Base-by-base conservation (phyloP, 2,329 filamentous ascomycete species). In the Knoxdaviesia proteae region DNA sequence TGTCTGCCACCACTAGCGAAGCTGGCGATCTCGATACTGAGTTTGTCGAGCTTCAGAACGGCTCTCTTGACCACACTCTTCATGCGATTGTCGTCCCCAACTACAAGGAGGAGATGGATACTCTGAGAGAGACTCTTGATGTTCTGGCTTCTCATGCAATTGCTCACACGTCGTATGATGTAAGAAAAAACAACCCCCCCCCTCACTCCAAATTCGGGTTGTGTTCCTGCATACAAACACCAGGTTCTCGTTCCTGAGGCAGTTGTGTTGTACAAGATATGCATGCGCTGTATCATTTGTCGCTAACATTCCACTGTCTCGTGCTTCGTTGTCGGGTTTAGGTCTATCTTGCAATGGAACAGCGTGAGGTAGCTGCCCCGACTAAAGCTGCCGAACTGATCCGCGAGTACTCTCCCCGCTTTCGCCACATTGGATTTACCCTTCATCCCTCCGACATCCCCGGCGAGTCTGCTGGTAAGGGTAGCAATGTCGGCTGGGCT, bases 341-440 rank as follows among this genome's bases (percentile, higher is more conserved):
- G 78, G 62, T 84, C 42, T 82, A 77, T 52, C 64, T 84, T 32
- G 79, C 72, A 29, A 83, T 83, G 78, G 79, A 83, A 53, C 62
- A 76, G 50, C 73, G 78, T 45, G 79, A 84, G 54, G 59, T 61
- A 41, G 66, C 71, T 39, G 70, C 66, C 7, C 67, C 72, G 46
- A 57, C 65, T 40, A 83, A 82, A 56, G 78, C 78, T 7, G 61
- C 67, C 45, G 63, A 62, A 6, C 61, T 83, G 10, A 66, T 76
- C n/a, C 65, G 70, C 39, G 68, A 71, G 46, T 82, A 80, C 50
- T 59, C 67, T 48, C 71, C 71, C 51, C 72, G 68, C 45, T 83
- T 84, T 53, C 71, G 72, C 37, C 69, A 67, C 45, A 76, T 84
- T 50, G 70, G 74, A 50, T 76, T 71, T 53, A 81, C 77, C 3